Base-by-base conservation (phyloP, 75 land plant species). In the Picea sitchensis region DNA sequence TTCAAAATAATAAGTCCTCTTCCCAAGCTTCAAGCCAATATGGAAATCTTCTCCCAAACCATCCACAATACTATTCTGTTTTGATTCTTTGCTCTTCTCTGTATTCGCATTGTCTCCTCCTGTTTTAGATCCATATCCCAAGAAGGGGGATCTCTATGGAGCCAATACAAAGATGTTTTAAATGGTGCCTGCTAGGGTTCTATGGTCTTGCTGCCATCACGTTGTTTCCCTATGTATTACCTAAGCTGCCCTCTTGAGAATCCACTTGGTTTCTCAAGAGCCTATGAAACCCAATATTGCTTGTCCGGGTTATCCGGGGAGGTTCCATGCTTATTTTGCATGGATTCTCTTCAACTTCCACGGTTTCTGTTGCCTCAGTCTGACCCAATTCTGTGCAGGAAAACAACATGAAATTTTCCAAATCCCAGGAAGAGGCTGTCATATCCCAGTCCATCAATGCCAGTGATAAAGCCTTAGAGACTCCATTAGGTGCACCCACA, bases 1-100 rank as follows among this genome's bases (percentile, higher is more conserved):
- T 69, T 69, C 73, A 38, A 4, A 38, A 38, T 34, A 91, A 69
- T 91, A 91, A 8, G 85, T 91, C 62, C 88, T 76, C 67, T 91
- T 89, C 2, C 95, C 95, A 60, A 93, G 88, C 84, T 88, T 91
- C 81, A 93, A 51, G 23, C 95, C 87, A 71, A 84, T 84, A 5
- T 83, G 58, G 2, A 85, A 82, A 59, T 91, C 93, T 32, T 74
- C 59, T 69, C 73, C 47, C 6, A 44, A 18, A 69, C 47, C 20
- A 18, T 69, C 73, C 18, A 38, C 51, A 69, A 38, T 44, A 38
- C 51, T 69, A 44, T 69, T 69, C 21, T 69, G 20, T 38, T 69
- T 69, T 17, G 47, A 18, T 9, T 69, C 73, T 44, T 69, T 69
- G 51, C 8, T 69, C 11, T 12, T 44, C 38, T 38, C 73, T 38